Evolutionary conservation across 192 early-diverging fungal species (phyloP).

Genomic region (Anaeromyces robustus): DNA sequence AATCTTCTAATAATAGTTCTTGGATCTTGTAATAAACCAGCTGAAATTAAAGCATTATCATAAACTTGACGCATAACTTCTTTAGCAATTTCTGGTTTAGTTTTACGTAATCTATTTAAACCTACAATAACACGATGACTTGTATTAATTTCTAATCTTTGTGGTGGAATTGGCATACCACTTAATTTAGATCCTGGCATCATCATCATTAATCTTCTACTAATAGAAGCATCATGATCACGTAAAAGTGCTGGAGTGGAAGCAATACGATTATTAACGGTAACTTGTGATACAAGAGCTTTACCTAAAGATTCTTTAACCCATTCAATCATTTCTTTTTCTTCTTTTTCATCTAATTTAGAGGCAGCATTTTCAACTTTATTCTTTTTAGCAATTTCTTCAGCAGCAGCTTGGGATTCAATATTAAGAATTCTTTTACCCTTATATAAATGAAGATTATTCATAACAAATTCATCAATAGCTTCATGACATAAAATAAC

Average conservation of each 20-base stretch:
- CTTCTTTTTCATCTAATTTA: constrained; percentile 22
- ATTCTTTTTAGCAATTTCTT: background rate
- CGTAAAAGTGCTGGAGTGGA: constrained; percentile 58
- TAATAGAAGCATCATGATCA: constrained; percentile 56
- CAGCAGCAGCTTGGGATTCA: background rate
- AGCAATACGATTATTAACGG: constrained; percentile 51
- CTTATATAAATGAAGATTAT: constrained; percentile 1
- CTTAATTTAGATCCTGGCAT: constrained; percentile 36
- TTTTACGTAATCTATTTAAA: constrained; percentile 34
- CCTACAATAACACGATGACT: constrained; percentile 53
- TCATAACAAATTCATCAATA: constrained; percentile 7
- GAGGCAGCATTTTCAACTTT: constrained; percentile 1
- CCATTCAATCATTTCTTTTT: constrained; percentile 36
- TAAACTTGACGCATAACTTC: constrained; percentile 51
- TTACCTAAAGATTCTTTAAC: constrained; percentile 42
- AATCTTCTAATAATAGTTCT: constrained; percentile 58
- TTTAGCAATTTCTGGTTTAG: constrained; percentile 43
- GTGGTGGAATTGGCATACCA: constrained; percentile 37
- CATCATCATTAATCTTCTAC: constrained; percentile 50
- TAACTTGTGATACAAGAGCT: constrained; percentile 40
- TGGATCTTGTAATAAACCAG: constrained; percentile 52
- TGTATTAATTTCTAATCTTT: constrained; percentile 57
- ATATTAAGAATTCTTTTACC: constrained; percentile 7
- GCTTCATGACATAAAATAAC: constrained; percentile 3
- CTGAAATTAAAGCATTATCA: constrained; percentile 63